Evolutionary conservation across 805 yeast genomes (phyloP), one percentile per base, ranked within the genome.

Genomic region (Suhomyces kilbournensis): DNA sequence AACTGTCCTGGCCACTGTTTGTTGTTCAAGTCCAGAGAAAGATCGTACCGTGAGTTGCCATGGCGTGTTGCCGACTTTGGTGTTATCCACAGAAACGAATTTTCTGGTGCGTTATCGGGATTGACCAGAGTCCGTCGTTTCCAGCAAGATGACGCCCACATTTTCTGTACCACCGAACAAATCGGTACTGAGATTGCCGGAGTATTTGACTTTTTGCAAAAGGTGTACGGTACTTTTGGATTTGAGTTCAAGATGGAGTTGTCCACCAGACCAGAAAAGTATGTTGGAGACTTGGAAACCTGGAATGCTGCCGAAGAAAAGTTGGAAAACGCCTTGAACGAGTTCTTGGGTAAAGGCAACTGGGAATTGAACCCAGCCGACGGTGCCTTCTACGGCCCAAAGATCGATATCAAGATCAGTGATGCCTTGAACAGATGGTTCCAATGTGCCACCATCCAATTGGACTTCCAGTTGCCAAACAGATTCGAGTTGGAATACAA

Each of bases 111-210:
- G 10, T 79, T 93, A 60, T 84, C 97, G 42, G 79, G 79, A 34
- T 84, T 93, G 71, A 94, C 99, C 52, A 88, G 99, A 77, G 98
- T 94, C 46, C 88, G 99, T 77, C 85, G 98, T 75, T 93, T 93
- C 88, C 99, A 93, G 75, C 99, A 93, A 78, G 99, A 93, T 73
- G 99, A 93, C 75, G 97, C 97, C 46, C 99, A 93, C 72, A 93
- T 93, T 61, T 93, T 93, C 87, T 94, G 98, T 80, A 85, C 90
- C 51, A 85, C 82, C 61, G 96, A 87, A 57, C 98, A 93, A 78
- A 90, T 93, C 62, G 96, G 85, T 68, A 70, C 75, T 50, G 98
- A 93, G 77, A 90, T 93, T 59, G 81, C 83, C 49, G 86, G 85
- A 54, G 85, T 89, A 52, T 88, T 93, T 66, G 96, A 90, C 66